A percentile compares a stretch with the other conserved stretches of the same genome.
These are phyloP conservation scores for Nicotiana tabacum DNA, from an alignment of 257 asterid genomes.

Conservation along the genomic window DNA sequence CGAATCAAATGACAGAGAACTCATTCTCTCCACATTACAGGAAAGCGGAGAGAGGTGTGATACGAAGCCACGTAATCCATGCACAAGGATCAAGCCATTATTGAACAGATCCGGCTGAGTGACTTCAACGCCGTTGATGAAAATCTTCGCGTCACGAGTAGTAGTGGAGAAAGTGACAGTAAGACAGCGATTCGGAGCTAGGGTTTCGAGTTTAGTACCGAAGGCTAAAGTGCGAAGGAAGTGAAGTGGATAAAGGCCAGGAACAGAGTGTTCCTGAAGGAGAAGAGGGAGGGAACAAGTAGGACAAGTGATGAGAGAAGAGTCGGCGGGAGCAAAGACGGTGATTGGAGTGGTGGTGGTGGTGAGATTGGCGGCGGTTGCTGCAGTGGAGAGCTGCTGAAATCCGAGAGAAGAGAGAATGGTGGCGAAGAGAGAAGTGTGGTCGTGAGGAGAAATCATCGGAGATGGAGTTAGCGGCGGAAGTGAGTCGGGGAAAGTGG, in stretches of 20 bases:
- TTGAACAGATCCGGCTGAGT: conserved; percentile 59
- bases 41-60: conserved; percentile 68
- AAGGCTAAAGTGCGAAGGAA: conserved; percentile 62
- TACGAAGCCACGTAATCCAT: conserved; percentile 59
- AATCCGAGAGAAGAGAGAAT: conserved; percentile 74
- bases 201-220: conserved; percentile 76
- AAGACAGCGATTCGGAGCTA: conserved; percentile 63
- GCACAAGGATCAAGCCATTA: conserved; percentile 57
- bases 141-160: conserved; percentile 25
- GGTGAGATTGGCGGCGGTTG: conserved; percentile 52
- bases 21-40: conserved; percentile 59
- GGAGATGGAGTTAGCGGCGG: conserved; percentile 20
- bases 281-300: conserved; percentile 60
- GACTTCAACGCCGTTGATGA: conserved; percentile 59
- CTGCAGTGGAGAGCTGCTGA: conserved; percentile 63
- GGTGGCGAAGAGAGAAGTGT: conserved; percentile 44
- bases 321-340: conserved; percentile 71
- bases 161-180: conserved; percentile 43
- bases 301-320: conserved; percentile 72
- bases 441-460: conserved; percentile 41
- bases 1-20: conserved; percentile 36
- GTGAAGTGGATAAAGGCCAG: conserved; percentile 61
- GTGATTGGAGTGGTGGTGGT: conserved; percentile 58
- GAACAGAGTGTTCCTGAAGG: conserved; percentile 73
- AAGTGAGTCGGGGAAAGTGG: conserved; percentile 24